phyloP scores from a whole-genome alignment of 352 stramenopile genomes.

The Phytophthora parvispora region DNA sequence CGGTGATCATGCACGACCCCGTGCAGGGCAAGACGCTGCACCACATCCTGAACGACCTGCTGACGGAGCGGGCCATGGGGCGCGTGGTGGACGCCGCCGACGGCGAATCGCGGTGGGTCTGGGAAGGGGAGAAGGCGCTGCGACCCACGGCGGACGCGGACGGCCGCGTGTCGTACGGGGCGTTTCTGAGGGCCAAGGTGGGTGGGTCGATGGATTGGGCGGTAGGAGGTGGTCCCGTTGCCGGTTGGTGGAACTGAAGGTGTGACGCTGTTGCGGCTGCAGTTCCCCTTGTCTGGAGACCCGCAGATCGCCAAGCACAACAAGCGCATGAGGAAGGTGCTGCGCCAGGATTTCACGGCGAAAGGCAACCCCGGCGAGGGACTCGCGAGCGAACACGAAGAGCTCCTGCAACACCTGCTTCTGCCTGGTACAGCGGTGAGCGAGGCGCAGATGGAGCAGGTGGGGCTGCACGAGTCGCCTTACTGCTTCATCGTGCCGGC shows the following conservation, averaged over 20 bases:
- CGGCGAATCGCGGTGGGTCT: conserved; percentile 48
- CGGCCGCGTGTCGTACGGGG: conserved; percentile 61
- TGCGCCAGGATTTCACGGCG: conserved; percentile 74
- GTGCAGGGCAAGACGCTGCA: conserved; percentile 81
- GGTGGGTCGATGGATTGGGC: conserved; percentile 7
- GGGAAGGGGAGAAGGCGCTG: conserved; percentile 49
- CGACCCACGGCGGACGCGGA: neutral
- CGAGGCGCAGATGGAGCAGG: conserved; percentile 21
- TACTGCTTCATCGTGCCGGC: conserved; percentile 77
- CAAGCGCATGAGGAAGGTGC: conserved; percentile 70
- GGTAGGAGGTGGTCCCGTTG: neutral
- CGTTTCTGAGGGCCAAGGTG: conserved; percentile 72
- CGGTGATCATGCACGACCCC: conserved; percentile 87
- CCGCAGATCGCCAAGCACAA: conserved; percentile 53
- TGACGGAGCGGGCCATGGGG: conserved; percentile 68
- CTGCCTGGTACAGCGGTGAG: conserved; percentile 37
- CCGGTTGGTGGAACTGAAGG: conserved; percentile 1
- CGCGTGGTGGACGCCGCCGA: conserved; percentile 20
- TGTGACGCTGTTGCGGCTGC: conserved; percentile 7
- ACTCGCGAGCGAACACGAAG: conserved; percentile 48
- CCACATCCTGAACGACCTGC: conserved; percentile 81
- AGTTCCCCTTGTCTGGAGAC: conserved; percentile 73
- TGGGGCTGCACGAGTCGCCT: conserved; percentile 50
- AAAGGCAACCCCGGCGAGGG: conserved; percentile 57
- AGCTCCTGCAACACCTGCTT: conserved; percentile 58